Conservation (phyloP, 2,329 filamentous ascomycete genomes). For the Fusarium penzigii region DNA sequence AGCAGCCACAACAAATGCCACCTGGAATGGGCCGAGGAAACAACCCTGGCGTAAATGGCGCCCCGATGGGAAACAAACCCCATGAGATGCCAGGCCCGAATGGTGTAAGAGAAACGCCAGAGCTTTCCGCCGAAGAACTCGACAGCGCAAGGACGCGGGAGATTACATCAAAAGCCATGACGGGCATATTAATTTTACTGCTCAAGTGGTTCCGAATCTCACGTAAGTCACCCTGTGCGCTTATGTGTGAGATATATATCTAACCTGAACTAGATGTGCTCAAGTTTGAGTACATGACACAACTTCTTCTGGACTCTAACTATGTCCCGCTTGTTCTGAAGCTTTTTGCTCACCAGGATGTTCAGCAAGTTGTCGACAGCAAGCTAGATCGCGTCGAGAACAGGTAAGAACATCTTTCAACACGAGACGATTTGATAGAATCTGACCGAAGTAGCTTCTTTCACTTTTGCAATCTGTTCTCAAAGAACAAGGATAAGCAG, state of each 20-base stretch:
- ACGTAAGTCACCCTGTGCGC: slow-evolving; percentile 70
- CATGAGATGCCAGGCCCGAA: slow-evolving; percentile 35
- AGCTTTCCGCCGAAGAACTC: slow-evolving; percentile 69
- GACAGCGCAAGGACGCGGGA: slow-evolving; percentile 82
- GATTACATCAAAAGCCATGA: slow-evolving; percentile 87
- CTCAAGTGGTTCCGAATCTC: slow-evolving; percentile 97
- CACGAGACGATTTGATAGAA: neutral
- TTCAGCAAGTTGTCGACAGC: slow-evolving; percentile 86
- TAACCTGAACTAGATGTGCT: slow-evolving; percentile 67
- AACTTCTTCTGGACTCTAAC: slow-evolving; percentile 90
- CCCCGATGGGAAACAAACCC: slow-evolving; percentile 33
- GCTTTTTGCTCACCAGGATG: slow-evolving; percentile 90
- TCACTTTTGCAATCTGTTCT: slow-evolving; percentile 78
- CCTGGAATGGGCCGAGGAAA: slow-evolving; percentile 42
- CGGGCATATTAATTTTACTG: slow-evolving; percentile 82
- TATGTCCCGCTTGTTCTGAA: slow-evolving; percentile 92
- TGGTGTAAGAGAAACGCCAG: slow-evolving; percentile 41
- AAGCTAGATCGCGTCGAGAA: slow-evolving; percentile 80
- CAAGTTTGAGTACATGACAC: slow-evolving; percentile 94
- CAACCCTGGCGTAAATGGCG: slow-evolving; percentile 44
- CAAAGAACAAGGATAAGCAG: slow-evolving; percentile 45
- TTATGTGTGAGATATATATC: slow-evolving; percentile 4
- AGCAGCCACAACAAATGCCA: slow-evolving; percentile 52
- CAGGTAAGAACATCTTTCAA: slow-evolving; percentile 53
- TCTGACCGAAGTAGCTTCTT: slow-evolving; percentile 69